Base-by-base conservation (phyloP, 441 rosid genomes). In the Theobroma grandiflorum region DNA sequence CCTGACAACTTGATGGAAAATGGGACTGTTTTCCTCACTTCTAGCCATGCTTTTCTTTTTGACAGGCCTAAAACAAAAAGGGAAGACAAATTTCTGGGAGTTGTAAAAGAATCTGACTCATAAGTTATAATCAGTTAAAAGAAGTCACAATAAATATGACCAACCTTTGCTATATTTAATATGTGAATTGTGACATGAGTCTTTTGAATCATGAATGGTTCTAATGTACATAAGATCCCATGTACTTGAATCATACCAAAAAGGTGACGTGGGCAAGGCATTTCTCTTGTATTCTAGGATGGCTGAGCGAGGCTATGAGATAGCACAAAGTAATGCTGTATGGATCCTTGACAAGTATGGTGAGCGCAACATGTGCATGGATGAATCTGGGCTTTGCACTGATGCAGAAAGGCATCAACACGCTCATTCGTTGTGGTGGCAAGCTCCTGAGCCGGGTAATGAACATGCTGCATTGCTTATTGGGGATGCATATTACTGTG, bases 401-500 rank as follows among this genome's bases (percentile, higher is more conserved):
- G 98, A 93, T 84, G 88, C 87, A 20, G 99, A 97, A 86, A 94
- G 95, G 82, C 99, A 95, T 86, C 95, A 93, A 76, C 90, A 95
- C 63, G 97, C 99, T 40, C 98, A 95, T 89, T 90, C 94, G 77
- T 84, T 97, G 82, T 97, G 99, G 99, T 95, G 98, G 99, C 96
- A 95, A 85, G 98, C 99, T 88, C 93, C 99, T 26, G 98, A 97
- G 87, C 99, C 94, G 90, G 99, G 99, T 37, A 97, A 97, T 80
- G 99, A 95, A 79, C 99, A 97, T 86, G 99, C 99, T 70, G 99
- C 99, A 65, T 90, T 97, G 79, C 92, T 94, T 82, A 94, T 97
- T 78, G 99, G 99, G 61, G 99, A 97, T 90, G 99, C 99, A 57
- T 95, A 97, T 87, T 97, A 97, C 88, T 95, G 94, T 70, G 99